Evolutionary conservation across 495 filamentous ascomycete genomes (phyloP), one percentile per base, ranked within the genome.

Genomic region (Geoglossum glabrum): DNA sequence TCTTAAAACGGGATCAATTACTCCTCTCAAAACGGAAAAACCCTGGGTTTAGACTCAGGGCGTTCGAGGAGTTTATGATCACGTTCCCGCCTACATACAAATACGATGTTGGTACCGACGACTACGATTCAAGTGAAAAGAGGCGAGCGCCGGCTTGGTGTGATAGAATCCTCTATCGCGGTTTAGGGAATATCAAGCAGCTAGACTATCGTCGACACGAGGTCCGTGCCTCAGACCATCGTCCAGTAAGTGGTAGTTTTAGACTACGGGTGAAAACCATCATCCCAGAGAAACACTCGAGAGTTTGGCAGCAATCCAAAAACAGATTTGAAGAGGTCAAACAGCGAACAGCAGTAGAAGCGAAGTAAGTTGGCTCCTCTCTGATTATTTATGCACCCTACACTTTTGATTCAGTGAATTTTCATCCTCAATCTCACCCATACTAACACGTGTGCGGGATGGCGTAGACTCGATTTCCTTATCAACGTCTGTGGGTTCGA

Each of bases 91-190:
- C 92, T 8, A 98, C 92, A 1, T 98, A 98, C 72, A 98, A 98
- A 68, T 98, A 97, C 68, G 92, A 98, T 64, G 86, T 96, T 0
- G 90, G 89, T 13, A 92, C 86, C 9, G 88, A 96, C 66, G 82
- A 81, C 27, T 98, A 98, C 67, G 92, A 98, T 65, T 82, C 84
- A 1, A 88, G 83, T 59, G 92, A 98, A 65, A 98, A 98, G 76
- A 86, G 88, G 67, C 79, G 92, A 3, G 81, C 86, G n/a, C 92
- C 92, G 0, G 92, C 92, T 9, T 98, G 92, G 92, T 98, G 92
- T 66, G 92, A 98, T 73, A 79, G 92, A 50, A 70, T 98, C 34
- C 74, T 98, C 36, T 94, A 87, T 68, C 82, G 92, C 45, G 88
- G 90, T 26, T 62, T 83, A 3, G 89, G 85, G 55, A 79, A 83